Base-by-base conservation (phyloP, 352 stramenopile genomes). In the Globisporangium splendens region DNA sequence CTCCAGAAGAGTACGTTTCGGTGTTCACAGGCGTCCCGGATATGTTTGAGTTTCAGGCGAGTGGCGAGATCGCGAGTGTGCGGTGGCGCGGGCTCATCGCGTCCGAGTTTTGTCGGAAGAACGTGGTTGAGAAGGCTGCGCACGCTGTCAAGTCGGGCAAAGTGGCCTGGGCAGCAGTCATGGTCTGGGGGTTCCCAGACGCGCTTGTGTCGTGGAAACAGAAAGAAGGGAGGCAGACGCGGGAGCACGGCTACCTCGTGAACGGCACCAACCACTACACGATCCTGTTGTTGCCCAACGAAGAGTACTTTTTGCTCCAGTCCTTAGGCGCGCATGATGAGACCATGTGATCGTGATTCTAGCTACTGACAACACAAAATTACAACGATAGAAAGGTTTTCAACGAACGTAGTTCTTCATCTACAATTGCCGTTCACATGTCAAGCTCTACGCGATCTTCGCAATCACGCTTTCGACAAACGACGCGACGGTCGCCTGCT, bases 181-280 rank as follows among this genome's bases (percentile, higher is more conserved):
- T 71, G 11, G 81, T 90, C n/a, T 95, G 85, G 85, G 85, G 84
- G 14, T 89, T 94, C 28, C 73, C 78, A 0, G 84, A 94, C 42
- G 65, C 68, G 28, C 72, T 92, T 43, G 82, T 83, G 47, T 91
- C 80, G 20, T 92, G 80, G 80, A 64, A 70, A 51, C 79, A 91
- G 43, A 49, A 54, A 46, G 59, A 59, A n/a, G 47, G 17, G 21
- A 79, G 71, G 21, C 49, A 57, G 28, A 68, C 46, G 3, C 70
- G 74, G 52, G 84, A 94, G 56, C 84, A 94, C 60, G 84, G 84
- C 1, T 94, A 76, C 48, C 47, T 92, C n/a, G 55, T 79, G 41
- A 87, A 86, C 65, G 84, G 84, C 18, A 79, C 62, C 71, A 94
- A 94, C 58, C 79, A 88, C 54, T 92, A 88, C 62, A 89, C 78